phyloP scores from a whole-genome alignment of 1,284 basidiomycete genomes.

The Peniophora sp. region DNA sequence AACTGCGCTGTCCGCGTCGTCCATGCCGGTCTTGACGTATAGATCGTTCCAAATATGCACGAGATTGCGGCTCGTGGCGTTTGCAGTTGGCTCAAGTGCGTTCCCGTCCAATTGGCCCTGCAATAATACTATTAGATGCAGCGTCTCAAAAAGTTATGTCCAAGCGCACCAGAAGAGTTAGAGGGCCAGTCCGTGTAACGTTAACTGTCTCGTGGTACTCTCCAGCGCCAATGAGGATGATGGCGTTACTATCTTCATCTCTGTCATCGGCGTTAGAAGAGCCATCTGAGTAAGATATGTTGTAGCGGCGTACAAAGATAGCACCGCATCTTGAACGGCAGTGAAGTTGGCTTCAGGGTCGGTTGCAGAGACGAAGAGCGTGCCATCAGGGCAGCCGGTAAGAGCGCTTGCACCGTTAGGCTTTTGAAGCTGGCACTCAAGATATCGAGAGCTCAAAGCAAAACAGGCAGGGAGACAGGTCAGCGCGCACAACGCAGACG shows the following conservation, averaged over 20 bases:
- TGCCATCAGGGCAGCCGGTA: conserved; percentile 45
- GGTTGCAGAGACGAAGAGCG: conserved; percentile 47
- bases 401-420: conserved; percentile 30
- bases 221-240: conserved; percentile 55
- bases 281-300: neutral
- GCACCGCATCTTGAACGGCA: conserved; percentile 44
- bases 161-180: conserved; percentile 41
- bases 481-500: too few relatives aligned
- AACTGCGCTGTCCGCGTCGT: conserved; percentile 47
- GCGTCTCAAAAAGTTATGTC: neutral
- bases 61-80: conserved; percentile 36
- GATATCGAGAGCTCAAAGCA: conserved; percentile 37
- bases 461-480: neutral
- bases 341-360: conserved; percentile 38
- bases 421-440: conserved; percentile 46
- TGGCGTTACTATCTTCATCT: conserved; percentile 27
- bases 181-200: conserved; percentile 42
- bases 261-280: conserved; percentile 19
- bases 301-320: conserved; percentile 35
- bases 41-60: conserved; percentile 46
- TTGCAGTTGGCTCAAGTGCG: conserved; percentile 22
- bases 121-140: neutral
- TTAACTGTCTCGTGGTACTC: conserved; percentile 56
- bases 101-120: conserved; percentile 45
- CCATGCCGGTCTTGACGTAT: conserved; percentile 33